Percentiles rank a stretch among this genome's conserved stretches.
phyloP scores from a whole-genome alignment of 2,329 filamentous ascomycete genomes.

The Pseudogymnoascus sp. region DNA sequence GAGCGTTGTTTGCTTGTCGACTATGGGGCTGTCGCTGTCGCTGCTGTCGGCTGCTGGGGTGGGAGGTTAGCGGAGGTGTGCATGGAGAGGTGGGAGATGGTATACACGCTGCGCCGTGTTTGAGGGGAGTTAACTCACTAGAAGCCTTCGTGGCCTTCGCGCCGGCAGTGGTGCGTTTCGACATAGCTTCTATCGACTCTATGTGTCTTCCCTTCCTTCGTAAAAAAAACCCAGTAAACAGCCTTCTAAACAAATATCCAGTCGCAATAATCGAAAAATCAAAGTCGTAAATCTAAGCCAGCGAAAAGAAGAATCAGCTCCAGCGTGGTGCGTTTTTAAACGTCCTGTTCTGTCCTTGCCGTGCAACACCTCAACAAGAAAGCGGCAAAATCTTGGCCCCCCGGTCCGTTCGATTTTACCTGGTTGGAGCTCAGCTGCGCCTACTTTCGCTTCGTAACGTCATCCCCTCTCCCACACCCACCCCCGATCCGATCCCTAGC shows the following conservation, averaged over 20 bases:
- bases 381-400: background rate
- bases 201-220: background rate
- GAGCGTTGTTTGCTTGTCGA: conserved; percentile 71
- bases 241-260: background rate
- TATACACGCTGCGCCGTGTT: too few species aligned
- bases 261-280: background rate
- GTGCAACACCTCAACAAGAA: background rate
- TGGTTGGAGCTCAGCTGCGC: background rate
- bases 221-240: background rate
- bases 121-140: too few species aligned
- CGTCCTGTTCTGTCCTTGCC: background rate
- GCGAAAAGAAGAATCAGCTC: background rate
- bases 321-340: background rate
- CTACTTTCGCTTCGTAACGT: background rate
- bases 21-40: conserved; percentile 21
- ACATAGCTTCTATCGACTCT: background rate
- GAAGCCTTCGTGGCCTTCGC: background rate
- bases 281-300: background rate
- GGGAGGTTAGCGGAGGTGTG: background rate
- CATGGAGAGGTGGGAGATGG: too few species aligned
- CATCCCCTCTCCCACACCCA: background rate
- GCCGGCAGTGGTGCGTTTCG: conserved; percentile 4
- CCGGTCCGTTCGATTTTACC: background rate
- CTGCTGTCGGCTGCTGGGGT: conserved; percentile 45
- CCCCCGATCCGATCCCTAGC: background rate